Percentiles rank a stretch among this genome's conserved stretches.
These are phyloP conservation scores for Candida sp. DNA, from an alignment of 1,139 yeast species.

Conservation along the genomic window DNA sequence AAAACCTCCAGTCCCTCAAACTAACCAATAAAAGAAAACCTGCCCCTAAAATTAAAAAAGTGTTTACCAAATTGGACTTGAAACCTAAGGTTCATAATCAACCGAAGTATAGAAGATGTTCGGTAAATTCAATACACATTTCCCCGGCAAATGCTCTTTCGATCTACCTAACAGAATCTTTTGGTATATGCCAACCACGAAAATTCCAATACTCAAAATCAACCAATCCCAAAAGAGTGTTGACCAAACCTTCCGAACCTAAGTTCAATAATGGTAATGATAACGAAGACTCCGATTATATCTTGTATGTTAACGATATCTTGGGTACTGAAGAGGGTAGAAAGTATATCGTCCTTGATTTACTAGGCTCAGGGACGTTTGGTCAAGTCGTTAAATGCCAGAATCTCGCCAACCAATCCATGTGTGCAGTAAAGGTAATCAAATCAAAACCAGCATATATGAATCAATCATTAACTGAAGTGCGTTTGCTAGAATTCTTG, in stretches of 20 bases:
- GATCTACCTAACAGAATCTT: conserved; percentile 73
- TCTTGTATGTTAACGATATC: conserved; percentile 89
- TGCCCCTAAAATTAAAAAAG: conserved; percentile 36
- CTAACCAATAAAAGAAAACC: conserved; percentile 21
- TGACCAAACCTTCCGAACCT: conserved; percentile 92
- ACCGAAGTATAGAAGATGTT: conserved; percentile 80
- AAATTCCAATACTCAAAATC: conserved; percentile 78
- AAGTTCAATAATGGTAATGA: conserved; percentile 80
- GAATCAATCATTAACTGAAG: conserved; percentile 91
- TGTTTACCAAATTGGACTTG: conserved; percentile 50
- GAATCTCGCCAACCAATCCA: conserved; percentile 80
- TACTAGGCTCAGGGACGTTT: conserved; percentile 95
- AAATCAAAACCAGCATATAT: conserved; percentile 90
- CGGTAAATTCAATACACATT: conserved; percentile 71
- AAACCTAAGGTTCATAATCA: conserved; percentile 59
- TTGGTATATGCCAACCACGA: conserved; percentile 81
- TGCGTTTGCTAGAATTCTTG: conserved; percentile 76
- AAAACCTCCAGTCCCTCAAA: conserved; percentile 24
- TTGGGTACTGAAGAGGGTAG: conserved; percentile 86
- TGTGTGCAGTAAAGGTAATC: conserved; percentile 93
- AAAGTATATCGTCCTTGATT: conserved; percentile 83
- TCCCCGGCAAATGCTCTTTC: conserved; percentile 90
- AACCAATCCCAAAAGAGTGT: conserved; percentile 85
- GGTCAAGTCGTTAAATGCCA: conserved; percentile 99
- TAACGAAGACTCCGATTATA: conserved; percentile 87